Conservation (phyloP, 352 stramenopile species). For the Phytophthora fragariae region DNA sequence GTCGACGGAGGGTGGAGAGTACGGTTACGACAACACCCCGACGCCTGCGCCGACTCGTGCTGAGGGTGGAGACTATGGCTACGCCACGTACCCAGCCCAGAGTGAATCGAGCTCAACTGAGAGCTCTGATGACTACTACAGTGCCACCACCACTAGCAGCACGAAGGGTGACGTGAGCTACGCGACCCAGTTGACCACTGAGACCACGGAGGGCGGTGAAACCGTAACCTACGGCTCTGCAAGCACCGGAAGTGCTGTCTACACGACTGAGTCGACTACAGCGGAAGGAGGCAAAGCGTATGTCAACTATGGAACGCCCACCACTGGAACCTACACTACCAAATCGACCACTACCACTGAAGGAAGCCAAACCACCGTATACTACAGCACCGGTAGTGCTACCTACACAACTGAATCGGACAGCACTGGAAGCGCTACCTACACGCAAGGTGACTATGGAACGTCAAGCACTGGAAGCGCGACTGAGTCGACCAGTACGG, state of each 20-base stretch:
- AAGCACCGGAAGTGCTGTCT: not conserved
- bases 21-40: not conserved
- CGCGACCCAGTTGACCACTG: not conserved
- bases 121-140: not conserved
- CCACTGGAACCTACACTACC: not conserved
- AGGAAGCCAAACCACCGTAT: not conserved
- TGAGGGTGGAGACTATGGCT: not conserved
- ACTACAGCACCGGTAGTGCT: not conserved
- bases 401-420: not conserved
- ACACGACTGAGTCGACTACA: conserved; percentile 23
- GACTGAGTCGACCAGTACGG: not conserved
- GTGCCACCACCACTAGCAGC: not conserved
- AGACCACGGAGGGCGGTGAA: not conserved
- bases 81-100: not conserved
- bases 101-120: not conserved
- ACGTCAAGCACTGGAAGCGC: not conserved
- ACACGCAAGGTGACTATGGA: not conserved
- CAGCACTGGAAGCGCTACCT: not conserved
- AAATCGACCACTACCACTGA: not conserved
- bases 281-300: conserved; percentile 6
- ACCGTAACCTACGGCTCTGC: conserved; percentile 1
- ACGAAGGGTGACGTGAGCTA: not conserved
- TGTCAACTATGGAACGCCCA: not conserved
- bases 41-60: not conserved
- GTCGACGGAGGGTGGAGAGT: not conserved